Evolutionary conservation across 345 rosid genomes (phyloP).

Genomic region (Eucalyptus melliodora): DNA sequence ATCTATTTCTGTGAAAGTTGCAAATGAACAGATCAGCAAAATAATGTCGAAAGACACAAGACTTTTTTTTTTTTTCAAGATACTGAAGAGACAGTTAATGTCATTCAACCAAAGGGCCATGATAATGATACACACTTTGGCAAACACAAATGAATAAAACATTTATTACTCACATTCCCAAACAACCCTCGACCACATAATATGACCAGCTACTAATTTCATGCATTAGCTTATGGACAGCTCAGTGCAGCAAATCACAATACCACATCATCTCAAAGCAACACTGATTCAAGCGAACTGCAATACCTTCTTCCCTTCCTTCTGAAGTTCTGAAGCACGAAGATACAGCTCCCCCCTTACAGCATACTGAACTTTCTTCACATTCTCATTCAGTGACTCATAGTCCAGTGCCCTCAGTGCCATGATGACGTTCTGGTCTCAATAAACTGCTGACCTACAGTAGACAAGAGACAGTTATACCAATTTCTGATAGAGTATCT

Average conservation of each 20-base stretch:
- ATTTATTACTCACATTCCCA: background rate
- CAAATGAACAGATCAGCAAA: background rate
- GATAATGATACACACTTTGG: background rate
- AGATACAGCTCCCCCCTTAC: constrained; percentile 96
- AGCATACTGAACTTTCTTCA: constrained; percentile 93
- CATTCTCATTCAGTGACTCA: constrained; percentile 71
- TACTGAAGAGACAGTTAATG: background rate
- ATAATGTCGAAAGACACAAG: background rate
- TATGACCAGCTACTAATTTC: background rate
- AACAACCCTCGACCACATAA: background rate
- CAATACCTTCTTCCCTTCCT: constrained; percentile 92
- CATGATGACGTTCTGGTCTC: constrained; percentile 17
- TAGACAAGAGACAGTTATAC: background rate
- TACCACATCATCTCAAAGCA: background rate
- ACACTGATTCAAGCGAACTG: background rate
- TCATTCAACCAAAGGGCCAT: background rate
- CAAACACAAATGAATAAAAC: background rate
- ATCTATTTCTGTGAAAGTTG: background rate
- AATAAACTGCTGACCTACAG: background rate
- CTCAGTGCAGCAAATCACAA: background rate
- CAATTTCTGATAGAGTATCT: background rate
- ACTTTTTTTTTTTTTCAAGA: background rate
- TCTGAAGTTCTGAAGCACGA: constrained; percentile 99
- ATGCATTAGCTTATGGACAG: background rate
- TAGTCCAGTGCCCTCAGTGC: constrained; percentile 61